Evolutionary conservation across 768 basidiomycete species (phyloP), one percentile per base, ranked within the genome.

Genomic region (Fomitopsis serialis): DNA sequence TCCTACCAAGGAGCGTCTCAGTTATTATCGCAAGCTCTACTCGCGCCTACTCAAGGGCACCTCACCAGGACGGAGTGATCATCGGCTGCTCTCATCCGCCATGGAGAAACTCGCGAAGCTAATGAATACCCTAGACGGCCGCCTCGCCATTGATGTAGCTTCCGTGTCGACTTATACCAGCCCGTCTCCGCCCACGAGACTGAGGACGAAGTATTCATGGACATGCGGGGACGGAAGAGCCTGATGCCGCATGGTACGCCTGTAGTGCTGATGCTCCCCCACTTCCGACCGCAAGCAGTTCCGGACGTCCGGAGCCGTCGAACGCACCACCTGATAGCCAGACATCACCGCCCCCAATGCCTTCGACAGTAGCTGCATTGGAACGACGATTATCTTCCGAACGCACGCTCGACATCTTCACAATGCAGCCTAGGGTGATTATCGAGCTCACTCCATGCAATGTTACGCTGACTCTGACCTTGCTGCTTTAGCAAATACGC

Each of bases 21-120:
- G 84, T 61, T 98, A 99, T 69, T 98, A 98, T 74, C 85, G 83
- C 64, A 95, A 89, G 66, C 76, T 98, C 0, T 98, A 98, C 66
- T 78, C 80, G 48, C 82, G 88, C 46, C 72, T 98, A 43, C 72
- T 98, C 45, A 92, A 89, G 70, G 90, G 87, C 63, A 94, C 93
- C 1, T 80, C 82, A 24, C 85, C 90, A 3, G 93, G 94, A 17
- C 77, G 85, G 62, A 91, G 85, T 58, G 96, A 98, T 66, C 87
- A 98, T 66, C 80, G 78, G 29, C 71, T 97, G 22, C 77, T 98
- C 21, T 72, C 87, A 6, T 80, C 81, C 5, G 94, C 95, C 2
- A 75, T 93, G 55, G 88, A 90, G 53, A 87, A 85, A 59, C 73
- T 99, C 53, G 89, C 93, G 56, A 67, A 61, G 37, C 74, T 99